Base-by-base conservation (phyloP, 2,329 filamentous ascomycete species). In the Lasiodiplodia hormozganensis region DNA sequence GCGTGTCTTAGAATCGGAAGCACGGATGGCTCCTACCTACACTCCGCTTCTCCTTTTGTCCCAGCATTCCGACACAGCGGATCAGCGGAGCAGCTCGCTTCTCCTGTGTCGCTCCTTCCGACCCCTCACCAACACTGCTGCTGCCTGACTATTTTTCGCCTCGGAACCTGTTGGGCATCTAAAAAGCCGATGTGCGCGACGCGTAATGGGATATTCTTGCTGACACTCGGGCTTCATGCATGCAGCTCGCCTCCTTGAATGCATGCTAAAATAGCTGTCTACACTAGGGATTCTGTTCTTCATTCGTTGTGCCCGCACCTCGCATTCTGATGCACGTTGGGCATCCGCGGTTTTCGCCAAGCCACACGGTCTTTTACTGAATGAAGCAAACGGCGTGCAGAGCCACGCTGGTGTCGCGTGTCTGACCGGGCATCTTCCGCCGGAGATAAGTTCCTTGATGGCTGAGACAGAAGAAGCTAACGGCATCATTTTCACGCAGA, bases 31-130 rank as follows among this genome's bases (percentile, higher is more conserved):
- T 64, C 47, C 28, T 47, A 38, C 47, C 28, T 14, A 34, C 60
- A 16, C 18, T 64, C 60, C 60, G 60, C 47, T 49, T 64, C 43
- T 60, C 57, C 43, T 47, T 47, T 60, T 25, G 57, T 51, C 47
- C 56, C 60, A n/a, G 51, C 21, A 38, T 64, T 47, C 60, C 47
- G 31, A 40, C 6, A 31, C 43, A 18, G 7, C 47, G 60, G 47
- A 38, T 51, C 58, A 6, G 11, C 25, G 11, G 43, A 31, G 57
- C 31, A 34, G 31, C 31, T 34, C 31, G 31, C 31, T 34, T 34
- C 31, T 40, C 34, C 34, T 58, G 34, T 25, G 16, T n/a, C 53
- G 28, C 16, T 18, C 56, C 57, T 62, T 62, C 16, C 21, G 11
- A n/a, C 25, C 47, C 43, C 18, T 36, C 28, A 52, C 3, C 28